Percentiles rank a stretch among this genome's conserved stretches.
Conservation (phyloP, 139 green algal species). For the Chlamydomonas sp. region DNA sequence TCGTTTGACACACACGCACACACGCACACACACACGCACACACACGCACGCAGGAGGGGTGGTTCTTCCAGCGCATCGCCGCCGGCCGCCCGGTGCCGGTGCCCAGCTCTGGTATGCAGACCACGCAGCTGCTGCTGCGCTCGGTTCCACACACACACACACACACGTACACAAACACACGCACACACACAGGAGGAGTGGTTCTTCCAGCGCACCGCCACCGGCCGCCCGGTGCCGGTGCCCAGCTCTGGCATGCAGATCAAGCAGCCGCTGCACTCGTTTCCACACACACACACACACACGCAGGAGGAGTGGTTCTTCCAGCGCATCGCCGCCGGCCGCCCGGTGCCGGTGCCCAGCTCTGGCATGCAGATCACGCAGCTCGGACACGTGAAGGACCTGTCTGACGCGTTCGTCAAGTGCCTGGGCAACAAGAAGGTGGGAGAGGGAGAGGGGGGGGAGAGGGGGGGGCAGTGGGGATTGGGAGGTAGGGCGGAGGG, state of each 20-base stretch:
- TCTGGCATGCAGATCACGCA: slow-evolving; percentile 80
- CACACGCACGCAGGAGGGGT: too few species aligned
- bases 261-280: background rate
- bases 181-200: too few species aligned
- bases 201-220: slow-evolving; percentile 55
- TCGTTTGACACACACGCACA: too few species aligned
- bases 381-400: slow-evolving; percentile 84
- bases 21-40: too few species aligned
- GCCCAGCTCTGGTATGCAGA: slow-evolving; percentile 78
- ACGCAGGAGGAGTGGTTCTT: slow-evolving; percentile 30
- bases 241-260: slow-evolving; percentile 82
- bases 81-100: slow-evolving; percentile 82
- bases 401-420: slow-evolving; percentile 80
- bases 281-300: too few species aligned
- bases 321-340: slow-evolving; percentile 62
- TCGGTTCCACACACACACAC: too few species aligned
- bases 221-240: slow-evolving; percentile 80
- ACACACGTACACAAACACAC: too few species aligned
- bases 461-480: too few species aligned
- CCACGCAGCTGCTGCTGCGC: too few species aligned
- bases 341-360: slow-evolving; percentile 82
- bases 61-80: slow-evolving; percentile 46
- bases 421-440: slow-evolving; percentile 70
- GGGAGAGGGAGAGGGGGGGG: too few species aligned
- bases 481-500: too few species aligned